Evolutionary conservation across 2,329 filamentous ascomycete genomes (phyloP).

Genomic region (Acarospora socialis): DNA sequence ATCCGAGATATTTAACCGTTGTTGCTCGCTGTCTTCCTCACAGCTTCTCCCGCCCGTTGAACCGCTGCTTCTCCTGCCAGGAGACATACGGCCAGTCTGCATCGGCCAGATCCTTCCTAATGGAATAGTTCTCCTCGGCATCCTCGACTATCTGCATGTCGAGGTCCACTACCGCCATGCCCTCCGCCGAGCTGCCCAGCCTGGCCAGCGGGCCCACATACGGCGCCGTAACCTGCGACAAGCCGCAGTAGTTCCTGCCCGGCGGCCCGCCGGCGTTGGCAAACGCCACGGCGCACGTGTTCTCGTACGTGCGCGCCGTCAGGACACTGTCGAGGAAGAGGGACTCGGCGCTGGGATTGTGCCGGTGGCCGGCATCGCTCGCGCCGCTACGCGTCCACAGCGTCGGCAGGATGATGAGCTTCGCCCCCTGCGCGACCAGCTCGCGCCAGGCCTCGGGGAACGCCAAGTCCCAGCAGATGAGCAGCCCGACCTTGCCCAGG

Average conservation of each 20-base stretch:
- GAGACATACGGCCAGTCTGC: too few species aligned
- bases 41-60: too few species aligned
- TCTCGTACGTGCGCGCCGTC: conserved; percentile 44
- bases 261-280: conserved; percentile 42
- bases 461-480: conserved; percentile 49
- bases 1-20: too few species aligned
- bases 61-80: too few species aligned
- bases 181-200: conserved; percentile 33
- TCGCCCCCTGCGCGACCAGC: conserved; percentile 39
- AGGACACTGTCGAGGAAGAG: conserved; percentile 41
- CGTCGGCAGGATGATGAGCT: conserved; percentile 45
- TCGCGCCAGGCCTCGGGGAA: conserved; percentile 48
- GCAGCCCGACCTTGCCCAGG: conserved; percentile 41
- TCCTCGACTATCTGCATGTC: conserved; percentile 41
- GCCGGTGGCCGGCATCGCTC: conserved; percentile 29
- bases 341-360: conserved; percentile 38
- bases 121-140: conserved; percentile 40
- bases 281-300: conserved; percentile 46
- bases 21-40: too few species aligned
- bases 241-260: conserved; percentile 37
- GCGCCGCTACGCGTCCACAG: conserved; percentile 42
- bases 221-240: conserved; percentile 42
- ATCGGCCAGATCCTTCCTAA: conserved; percentile 26
- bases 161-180: conserved; percentile 39
- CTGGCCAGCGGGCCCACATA: conserved; percentile 38